Conservation (phyloP, 2,329 filamentous ascomycete species). For the Cryphonectria radicalis region DNA sequence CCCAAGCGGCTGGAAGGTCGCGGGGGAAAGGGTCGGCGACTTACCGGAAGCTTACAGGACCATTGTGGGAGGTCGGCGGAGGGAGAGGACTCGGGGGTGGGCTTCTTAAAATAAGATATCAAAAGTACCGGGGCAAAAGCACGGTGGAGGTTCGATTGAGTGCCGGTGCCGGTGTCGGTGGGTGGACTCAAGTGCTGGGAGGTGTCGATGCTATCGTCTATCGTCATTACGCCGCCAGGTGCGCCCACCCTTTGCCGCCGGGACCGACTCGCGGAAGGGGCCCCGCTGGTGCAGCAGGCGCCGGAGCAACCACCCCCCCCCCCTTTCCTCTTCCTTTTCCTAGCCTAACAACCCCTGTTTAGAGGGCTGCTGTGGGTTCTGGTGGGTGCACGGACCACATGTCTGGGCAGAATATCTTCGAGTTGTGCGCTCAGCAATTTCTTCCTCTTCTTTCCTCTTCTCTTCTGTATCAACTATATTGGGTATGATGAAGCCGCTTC, state of each 20-base stretch:
- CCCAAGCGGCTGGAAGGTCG: background rate
- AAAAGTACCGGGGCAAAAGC: conserved; percentile 10
- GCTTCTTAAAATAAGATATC: background rate
- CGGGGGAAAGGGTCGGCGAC: conserved; percentile 1
- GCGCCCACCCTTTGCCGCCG: too few relatives aligned
- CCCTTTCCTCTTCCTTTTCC: background rate
- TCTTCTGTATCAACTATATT: conserved; percentile 74
- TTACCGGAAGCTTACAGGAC: conserved; percentile 27
- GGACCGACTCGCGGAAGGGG: background rate
- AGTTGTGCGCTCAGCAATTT: conserved; percentile 10
- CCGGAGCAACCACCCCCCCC: background rate
- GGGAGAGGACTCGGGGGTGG: conserved; percentile 11
- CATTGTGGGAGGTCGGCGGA: conserved; percentile 25
- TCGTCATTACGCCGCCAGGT: conserved; percentile 6
- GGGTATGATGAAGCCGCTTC: conserved; percentile 75
- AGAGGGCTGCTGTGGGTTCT: background rate
- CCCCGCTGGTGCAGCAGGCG: conserved; percentile 11
- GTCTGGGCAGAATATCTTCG: conserved; percentile 19
- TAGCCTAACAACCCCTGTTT: conserved; percentile 4
- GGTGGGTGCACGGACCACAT: conserved; percentile 24
- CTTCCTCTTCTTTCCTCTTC: conserved; percentile 40
- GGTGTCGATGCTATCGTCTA: conserved; percentile 29
- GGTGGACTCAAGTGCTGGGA: conserved; percentile 25
- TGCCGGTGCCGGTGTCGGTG: conserved; percentile 26
- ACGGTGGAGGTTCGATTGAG: conserved; percentile 6